These are phyloP conservation scores for Rosa lucieae DNA, from an alignment of 306 rosid genomes.

Conservation along the genomic window DNA sequence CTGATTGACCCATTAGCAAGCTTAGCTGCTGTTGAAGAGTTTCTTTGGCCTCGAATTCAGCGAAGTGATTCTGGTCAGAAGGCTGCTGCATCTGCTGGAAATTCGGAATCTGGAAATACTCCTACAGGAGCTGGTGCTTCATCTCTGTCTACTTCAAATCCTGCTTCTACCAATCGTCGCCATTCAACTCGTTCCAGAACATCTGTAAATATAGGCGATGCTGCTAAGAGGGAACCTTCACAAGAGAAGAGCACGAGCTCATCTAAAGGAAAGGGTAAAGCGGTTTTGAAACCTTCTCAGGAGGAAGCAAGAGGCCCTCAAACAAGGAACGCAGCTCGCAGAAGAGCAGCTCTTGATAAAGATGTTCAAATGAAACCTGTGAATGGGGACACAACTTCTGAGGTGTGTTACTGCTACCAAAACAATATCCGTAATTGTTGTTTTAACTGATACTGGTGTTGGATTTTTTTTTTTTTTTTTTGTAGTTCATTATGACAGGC, in stretches of 20 bases:
- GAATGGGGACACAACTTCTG: conserved; percentile 91
- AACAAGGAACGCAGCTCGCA: conserved; percentile 88
- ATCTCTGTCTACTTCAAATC: conserved; percentile 64
- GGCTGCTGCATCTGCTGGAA: conserved; percentile 59
- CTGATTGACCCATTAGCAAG: conserved; percentile 93
- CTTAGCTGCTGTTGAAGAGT: conserved; percentile 96
- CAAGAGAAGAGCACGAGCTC: conserved; percentile 79
- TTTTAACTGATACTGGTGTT: not conserved
- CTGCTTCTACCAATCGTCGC: conserved; percentile 64
- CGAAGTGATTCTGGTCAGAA: conserved; percentile 83
- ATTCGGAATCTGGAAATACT: conserved; percentile 81
- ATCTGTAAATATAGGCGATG: conserved; percentile 76
- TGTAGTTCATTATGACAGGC: not conserved
- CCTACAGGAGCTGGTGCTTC: conserved; percentile 70
- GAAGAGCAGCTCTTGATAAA: conserved; percentile 82
- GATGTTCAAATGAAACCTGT: conserved; percentile 73
- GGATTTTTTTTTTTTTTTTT: not conserved
- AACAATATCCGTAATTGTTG: not conserved
- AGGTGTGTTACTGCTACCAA: conserved; percentile 51
- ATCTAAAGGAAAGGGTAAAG: conserved; percentile 96
- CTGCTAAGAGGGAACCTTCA: conserved; percentile 54
- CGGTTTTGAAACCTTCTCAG: conserved; percentile 79
- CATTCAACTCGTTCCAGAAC: conserved; percentile 87
- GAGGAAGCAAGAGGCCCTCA: conserved; percentile 89
- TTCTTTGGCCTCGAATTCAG: conserved; percentile 97